Conservation (phyloP, 108 stramenopile genomes). For the Cyclostephanos invisitatus region DNA sequence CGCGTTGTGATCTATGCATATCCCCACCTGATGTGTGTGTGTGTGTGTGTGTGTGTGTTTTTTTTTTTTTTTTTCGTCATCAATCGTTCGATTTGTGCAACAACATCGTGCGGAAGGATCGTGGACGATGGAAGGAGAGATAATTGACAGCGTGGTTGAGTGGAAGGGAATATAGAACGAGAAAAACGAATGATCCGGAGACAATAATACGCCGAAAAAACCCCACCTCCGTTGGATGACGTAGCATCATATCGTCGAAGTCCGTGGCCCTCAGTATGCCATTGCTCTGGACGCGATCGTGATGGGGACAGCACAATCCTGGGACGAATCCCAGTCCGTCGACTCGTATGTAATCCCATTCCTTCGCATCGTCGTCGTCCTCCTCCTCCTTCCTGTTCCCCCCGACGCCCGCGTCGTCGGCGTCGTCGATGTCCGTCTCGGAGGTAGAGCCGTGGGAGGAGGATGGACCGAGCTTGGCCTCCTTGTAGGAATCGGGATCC, state of each 20-base stretch:
- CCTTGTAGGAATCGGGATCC: slow-evolving; percentile 46
- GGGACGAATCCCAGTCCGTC: slow-evolving; percentile 67
- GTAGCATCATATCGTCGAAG: slow-evolving; percentile 67
- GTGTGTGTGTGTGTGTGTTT: too few species aligned
- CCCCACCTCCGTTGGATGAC: slow-evolving; percentile 32
- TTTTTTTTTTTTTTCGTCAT: too few species aligned
- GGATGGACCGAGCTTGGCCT: slow-evolving; percentile 26
- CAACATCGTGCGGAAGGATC: too few species aligned
- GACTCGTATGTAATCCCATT: slow-evolving; percentile 69
- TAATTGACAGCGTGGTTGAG: too few species aligned
- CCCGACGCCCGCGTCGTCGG: not conserved
- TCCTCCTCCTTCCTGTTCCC: not conserved
- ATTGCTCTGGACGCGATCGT: slow-evolving; percentile 72
- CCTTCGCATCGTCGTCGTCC: slow-evolving; percentile 29
- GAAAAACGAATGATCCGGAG: too few species aligned
- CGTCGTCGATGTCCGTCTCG: slow-evolving; percentile 23
- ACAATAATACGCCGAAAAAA: too few species aligned
- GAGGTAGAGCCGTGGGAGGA: not conserved
- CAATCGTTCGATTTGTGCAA: too few species aligned
- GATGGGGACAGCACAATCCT: slow-evolving; percentile 71
- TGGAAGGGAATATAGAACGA: too few species aligned
- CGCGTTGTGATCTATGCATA: slow-evolving; percentile 47
- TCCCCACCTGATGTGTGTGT: slow-evolving; percentile 41
- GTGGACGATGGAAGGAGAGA: too few species aligned
- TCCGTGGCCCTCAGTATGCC: slow-evolving; percentile 61